A percentile compares a stretch with the other conserved stretches of the same genome.
phyloP scores from a whole-genome alignment of 768 basidiomycete genomes.

The Harrya chromipes region DNA sequence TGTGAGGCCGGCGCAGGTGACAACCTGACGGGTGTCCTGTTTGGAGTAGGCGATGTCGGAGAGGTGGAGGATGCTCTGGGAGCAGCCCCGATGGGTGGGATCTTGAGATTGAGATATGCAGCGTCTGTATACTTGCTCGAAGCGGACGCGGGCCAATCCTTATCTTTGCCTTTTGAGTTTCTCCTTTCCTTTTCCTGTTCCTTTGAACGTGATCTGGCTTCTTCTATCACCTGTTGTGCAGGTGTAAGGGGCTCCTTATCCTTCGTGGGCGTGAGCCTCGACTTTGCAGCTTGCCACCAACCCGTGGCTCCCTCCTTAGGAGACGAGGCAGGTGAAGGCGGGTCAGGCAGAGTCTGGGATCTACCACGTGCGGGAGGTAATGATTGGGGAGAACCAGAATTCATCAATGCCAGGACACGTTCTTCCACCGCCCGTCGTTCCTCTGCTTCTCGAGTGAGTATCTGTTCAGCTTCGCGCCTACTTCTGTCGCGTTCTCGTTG shows the following conservation, averaged over 20 bases:
- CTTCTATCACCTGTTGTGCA: slow-evolving; percentile 77
- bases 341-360: slow-evolving; percentile 50
- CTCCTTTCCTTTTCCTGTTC: slow-evolving; percentile 35
- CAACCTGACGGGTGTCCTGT: slow-evolving; percentile 27
- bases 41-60: slow-evolving; percentile 64
- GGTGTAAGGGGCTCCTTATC: slow-evolving; percentile 73
- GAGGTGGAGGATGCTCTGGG: slow-evolving; percentile 43
- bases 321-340: slow-evolving; percentile 62
- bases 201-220: slow-evolving; percentile 66
- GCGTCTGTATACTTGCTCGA: slow-evolving; percentile 57
- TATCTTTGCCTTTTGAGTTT: slow-evolving; percentile 40
- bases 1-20: slow-evolving; percentile 42
- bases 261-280: slow-evolving; percentile 74
- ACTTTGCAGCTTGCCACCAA: slow-evolving; percentile 80
- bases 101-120: slow-evolving; percentile 53
- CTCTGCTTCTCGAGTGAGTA: slow-evolving; percentile 67
- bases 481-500: slow-evolving; percentile 73
- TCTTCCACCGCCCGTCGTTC: slow-evolving; percentile 70
- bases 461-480: slow-evolving; percentile 74
- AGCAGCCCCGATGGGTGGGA: slow-evolving; percentile 45
- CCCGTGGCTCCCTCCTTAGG: slow-evolving; percentile 53
- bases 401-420: slow-evolving; percentile 73
- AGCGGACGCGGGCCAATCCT: slow-evolving; percentile 55
- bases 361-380: slow-evolving; percentile 63
- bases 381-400: slow-evolving; percentile 31